Base-by-base conservation (phyloP, 169 alveolate species). In the Theileria orientalis region DNA sequence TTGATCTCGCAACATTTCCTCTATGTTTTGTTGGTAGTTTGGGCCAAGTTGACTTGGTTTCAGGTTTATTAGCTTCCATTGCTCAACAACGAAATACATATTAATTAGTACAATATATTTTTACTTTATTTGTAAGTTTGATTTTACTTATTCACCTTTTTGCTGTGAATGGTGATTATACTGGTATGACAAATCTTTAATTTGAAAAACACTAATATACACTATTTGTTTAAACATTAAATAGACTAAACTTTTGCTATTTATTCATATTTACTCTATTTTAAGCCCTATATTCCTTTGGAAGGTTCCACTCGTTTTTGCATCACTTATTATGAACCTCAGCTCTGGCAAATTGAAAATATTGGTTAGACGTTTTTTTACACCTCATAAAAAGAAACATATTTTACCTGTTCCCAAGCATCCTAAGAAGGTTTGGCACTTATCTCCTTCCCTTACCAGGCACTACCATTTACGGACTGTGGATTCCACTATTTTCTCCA, bases 21-120 rank as follows among this genome's bases (percentile, higher is more conserved):
- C 96, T 40, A 93, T 91, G 75, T 72, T 83, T 64, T 90, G 94
- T 72, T 87, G 92, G 78, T 94, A 94, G 47, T 92, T 83, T 30
- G 96, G 97, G 25, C 97, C 97, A 68, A 94, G 92, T 60, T 94
- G 97, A 35, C 92, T 78, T 33, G 97, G 97, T 77, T 91, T 92
- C 64, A 94, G 87, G 57, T 85, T 89, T 30, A 94, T 92, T 63
- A 91, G 90, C 83, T 92, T 89, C 97, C 97, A 94, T 76, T 91
- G 96, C 82, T 94, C 96, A 25, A 94, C 91, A 57, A 94, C 95
- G 66, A 94, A 94, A 69, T 90, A 94, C 97, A 94, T 94, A 46
- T 69, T 83, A 56, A 30, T 33, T 32, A 16, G 40, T 40, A 30
- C 27, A 9, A 40, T 33, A 35, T 57, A 57, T 3, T 60, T 46